Base-by-base conservation (phyloP, 192 early-diverging fungal genomes). In the Mortierella alpina region DNA sequence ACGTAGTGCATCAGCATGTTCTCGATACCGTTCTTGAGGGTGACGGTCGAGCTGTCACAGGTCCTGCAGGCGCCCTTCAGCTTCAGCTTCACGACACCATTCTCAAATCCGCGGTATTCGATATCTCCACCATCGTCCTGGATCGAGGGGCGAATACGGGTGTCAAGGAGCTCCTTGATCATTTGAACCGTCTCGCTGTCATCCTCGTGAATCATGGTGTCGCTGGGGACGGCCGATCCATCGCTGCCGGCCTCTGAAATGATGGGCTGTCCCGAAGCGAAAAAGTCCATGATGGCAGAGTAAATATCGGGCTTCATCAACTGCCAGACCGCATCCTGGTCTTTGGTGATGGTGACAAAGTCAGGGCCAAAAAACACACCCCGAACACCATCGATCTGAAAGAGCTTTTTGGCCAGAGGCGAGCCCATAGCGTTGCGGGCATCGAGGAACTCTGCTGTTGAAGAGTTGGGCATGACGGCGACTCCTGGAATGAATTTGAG, bases 111-210 rank as follows among this genome's bases (percentile, higher is more conserved):
- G 54, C 91, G 87, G 82, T 93, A 99, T 80, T 99, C 98, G 52
- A 99, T 91, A 88, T 99, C 98, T 5, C 98, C 98, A 56, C 98
- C 98, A 72, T 99, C 98, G 58, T 99, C 97, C 88, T 99, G 97
- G 57, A 98, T 98, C 8, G 97, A 91, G 17, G 97, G 97, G 10
- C 98, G 85, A 58, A 99, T 95, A 46, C 97, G 85, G 13, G 96
- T 95, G 56, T 99, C 98, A 39, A 99, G 88, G 56, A 99, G 77
- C 84, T 99, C 98, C 73, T 99, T 99, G 72, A 99, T 99, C 95
- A 98, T 96, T 47, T 94, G 92, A 6, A 99, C 98, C 20, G 89
- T 90, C 67, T 99, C 98, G 12, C 93, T 92, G 78, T 99, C 98
- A 59, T 92, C 92, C 47, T 90, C 89, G 9, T 84, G 68, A 50